Base-by-base conservation (phyloP, 129 eudicot species). In the Rutidosis leptorrhynchoides region DNA sequence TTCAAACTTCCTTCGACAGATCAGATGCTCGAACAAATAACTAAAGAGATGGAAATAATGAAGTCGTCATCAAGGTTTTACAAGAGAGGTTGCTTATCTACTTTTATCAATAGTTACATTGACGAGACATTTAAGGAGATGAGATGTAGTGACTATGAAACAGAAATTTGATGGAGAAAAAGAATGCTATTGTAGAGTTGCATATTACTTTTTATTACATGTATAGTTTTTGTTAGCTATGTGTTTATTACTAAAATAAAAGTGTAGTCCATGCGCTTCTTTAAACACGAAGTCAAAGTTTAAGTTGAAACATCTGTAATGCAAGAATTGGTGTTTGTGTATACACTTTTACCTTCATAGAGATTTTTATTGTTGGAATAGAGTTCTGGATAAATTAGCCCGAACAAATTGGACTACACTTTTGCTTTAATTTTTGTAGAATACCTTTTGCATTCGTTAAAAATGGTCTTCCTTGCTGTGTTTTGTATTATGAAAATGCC, bases 21-120 rank as follows among this genome's bases (percentile, higher is more conserved):
- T 74, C 70, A 65, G 22, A 93, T 93, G 99, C 77, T 93, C 25
- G 74, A 79, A 21, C 92, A 88, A 32, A 84, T 80, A 21, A 80
- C 73, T 2, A 52, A 65, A 0, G 99, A 93, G 64, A 80, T 79
- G 79, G 93, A 89, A 27, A 85, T 93, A 11, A 93, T 93, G 99
- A 89, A 59, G 82, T 80, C 71, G 68, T 77, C 90, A 0, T 86
- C 99, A 0, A 79, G 99, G 77, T 93, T 93, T 25, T 93, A 82
- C 85, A 89, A 86, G 74, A 84, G 96, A 72, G 87, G 79, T 20
- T 93, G 99, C 82, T 86, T 89, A 56, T 86, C 96, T 2, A 93
- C 99, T 17, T 93, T 82, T 70, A 93, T 90, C 54, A 93, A 86
- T 15, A 89, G 86, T 67, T 91, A 93, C 62, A 86, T 62, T 24